These are phyloP conservation scores for Euphorbia schlechtendalii DNA, from an alignment of 441 rosid genomes.

Conservation along the genomic window DNA sequence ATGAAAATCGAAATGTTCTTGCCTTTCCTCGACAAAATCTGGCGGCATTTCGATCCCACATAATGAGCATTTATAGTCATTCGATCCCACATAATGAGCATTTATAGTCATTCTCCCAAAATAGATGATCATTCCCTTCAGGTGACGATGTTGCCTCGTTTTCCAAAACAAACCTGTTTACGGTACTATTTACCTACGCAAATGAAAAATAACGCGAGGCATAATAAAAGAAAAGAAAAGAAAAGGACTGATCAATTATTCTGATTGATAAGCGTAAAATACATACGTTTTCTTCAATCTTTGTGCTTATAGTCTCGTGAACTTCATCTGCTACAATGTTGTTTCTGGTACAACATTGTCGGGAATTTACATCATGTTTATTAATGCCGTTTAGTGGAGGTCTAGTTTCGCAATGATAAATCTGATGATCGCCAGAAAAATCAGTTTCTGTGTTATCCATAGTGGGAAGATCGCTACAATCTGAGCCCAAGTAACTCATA, in stretches of 20 bases:
- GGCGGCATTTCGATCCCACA: constrained; percentile 85
- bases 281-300: no score
- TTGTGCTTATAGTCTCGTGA: no score
- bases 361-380: constrained; percentile 22
- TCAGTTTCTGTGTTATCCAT: constrained; percentile 27
- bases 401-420: constrained; percentile 27
- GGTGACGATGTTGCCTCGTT: constrained; percentile 22
- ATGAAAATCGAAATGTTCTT: constrained; percentile 80
- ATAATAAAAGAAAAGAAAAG: not conserved
- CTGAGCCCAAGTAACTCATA: constrained; percentile 29
- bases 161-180: constrained; percentile 8
- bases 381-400: constrained; percentile 26
- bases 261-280: no score
- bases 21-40: constrained; percentile 69
- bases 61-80: constrained; percentile 66
- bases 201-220: constrained; percentile 9
- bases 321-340: constrained; percentile 23
- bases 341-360: constrained; percentile 17
- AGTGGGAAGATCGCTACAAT: constrained; percentile 25
- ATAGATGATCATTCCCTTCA: constrained; percentile 22
- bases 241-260: no score
- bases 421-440: constrained; percentile 30
- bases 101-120: no score
- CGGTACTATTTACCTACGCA: constrained; percentile 24
- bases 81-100: no score